A percentile compares a stretch with the other conserved stretches of the same genome.
phyloP scores from a whole-genome alignment of 768 basidiomycete genomes.

The Megacollybia marginata region DNA sequence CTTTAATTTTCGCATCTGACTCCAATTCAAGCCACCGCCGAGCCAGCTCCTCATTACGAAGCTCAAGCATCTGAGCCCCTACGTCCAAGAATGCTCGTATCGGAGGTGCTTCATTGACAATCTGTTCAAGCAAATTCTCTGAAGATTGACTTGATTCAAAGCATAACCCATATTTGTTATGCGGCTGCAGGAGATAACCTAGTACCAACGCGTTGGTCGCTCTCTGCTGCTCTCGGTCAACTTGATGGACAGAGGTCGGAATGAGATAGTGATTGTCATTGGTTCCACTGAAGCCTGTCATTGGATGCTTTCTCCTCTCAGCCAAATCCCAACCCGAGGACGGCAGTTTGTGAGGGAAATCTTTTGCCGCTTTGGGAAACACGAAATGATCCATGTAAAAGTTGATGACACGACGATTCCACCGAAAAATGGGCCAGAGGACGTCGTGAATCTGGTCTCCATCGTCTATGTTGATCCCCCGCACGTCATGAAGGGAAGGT shows the following conservation, averaged over 20 bases:
- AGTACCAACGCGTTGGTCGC: slow-evolving; percentile 44
- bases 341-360: slow-evolving; percentile 39
- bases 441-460: slow-evolving; percentile 16
- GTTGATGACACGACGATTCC: slow-evolving; percentile 31
- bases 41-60: slow-evolving; percentile 34
- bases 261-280: slow-evolving; percentile 39
- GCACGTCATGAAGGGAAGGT: slow-evolving; percentile 24
- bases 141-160: slow-evolving; percentile 15
- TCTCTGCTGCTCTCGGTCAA: slow-evolving; percentile 28
- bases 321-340: slow-evolving; percentile 50
- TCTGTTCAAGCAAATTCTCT: slow-evolving; percentile 17
- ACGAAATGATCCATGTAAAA: slow-evolving; percentile 41
- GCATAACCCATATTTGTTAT: slow-evolving; percentile 27
- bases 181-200: slow-evolving; percentile 26
- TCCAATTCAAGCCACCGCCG: slow-evolving; percentile 29
- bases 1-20: slow-evolving; percentile 16
- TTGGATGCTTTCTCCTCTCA: slow-evolving; percentile 24
- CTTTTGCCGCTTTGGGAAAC: slow-evolving; percentile 42
- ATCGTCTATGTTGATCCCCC: slow-evolving; percentile 36
- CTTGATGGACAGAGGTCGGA: slow-evolving; percentile 27
- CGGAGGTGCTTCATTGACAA: slow-evolving; percentile 27
- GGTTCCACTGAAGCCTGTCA: slow-evolving; percentile 50
- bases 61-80: slow-evolving; percentile 49
- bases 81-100: slow-evolving; percentile 46
- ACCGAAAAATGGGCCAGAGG: slow-evolving; percentile 26